Base-by-base conservation (phyloP, 495 filamentous ascomycete genomes). In the Geoglossum glabrum region DNA sequence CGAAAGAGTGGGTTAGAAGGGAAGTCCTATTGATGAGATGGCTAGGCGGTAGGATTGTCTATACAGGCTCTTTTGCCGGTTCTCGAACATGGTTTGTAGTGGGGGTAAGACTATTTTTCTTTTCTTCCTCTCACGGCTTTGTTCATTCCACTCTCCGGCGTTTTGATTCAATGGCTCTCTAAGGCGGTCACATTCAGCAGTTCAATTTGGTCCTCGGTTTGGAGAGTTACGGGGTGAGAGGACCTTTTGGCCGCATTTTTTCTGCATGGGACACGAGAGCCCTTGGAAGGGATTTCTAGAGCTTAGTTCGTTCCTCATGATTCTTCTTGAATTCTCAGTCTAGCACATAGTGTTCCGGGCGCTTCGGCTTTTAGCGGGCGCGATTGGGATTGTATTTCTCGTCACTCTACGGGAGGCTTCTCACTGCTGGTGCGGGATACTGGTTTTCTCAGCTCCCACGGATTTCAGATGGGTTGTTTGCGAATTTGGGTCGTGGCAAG, bases 1-100 rank as follows among this genome's bases (percentile, higher is more conserved):
- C 67, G 72, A 50, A 72, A 65, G 57, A 57, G 49, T 52, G 49
- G 28, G 25, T n/a, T 13, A 17, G 49, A 30, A 4, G 28, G 28
- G 26, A 31, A 31, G 25, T 3, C 28, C 19, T 19, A 30, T 15
- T 10, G n/a, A 21, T 45, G 10, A 45, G 40, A 19, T 21, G 40
- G 40, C 10, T 45, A 19, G n/a, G n/a, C 40, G 19, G n/a, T 15
- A 40, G 36, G 36, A 15, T 40, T 40, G 36, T 40, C 36, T 40
- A 40, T 40, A 40, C 11, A 2, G 13, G 36, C 36, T 13, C 17
- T 40, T 40, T 40, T 15, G 2, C n/a, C n/a, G n/a, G n/a, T n/a
- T n/a, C 17, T 15, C 11, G 40, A 40, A 21, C n/a, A 21, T 21
- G 17, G n/a, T 45, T 45, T 45, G n/a, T 5, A 45, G 40, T 45